Evolutionary conservation across 805 yeast genomes (phyloP).

Genomic region (Scheffersomyces ergatensis): DNA sequence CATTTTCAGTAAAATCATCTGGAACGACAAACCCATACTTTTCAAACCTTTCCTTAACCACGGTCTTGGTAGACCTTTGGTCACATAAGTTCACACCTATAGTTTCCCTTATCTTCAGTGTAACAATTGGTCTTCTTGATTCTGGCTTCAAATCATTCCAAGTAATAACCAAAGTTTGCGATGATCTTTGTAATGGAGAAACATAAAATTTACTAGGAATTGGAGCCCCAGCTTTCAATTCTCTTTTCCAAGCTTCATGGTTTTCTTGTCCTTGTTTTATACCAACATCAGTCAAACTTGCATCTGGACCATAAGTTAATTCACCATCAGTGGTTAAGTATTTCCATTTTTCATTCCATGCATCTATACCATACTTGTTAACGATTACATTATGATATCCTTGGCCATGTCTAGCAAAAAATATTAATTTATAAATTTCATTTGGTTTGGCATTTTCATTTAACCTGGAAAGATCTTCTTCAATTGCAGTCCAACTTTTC

Average conservation of each 20-base stretch:
- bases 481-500: conserved; percentile 39
- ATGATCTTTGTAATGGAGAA: conserved; percentile 64
- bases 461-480: conserved; percentile 26
- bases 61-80: conserved; percentile 43
- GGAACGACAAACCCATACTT: conserved; percentile 37
- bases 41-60: conserved; percentile 37
- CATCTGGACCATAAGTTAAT: conserved; percentile 58
- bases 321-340: conserved; percentile 52
- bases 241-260: conserved; percentile 39
- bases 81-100: conserved; percentile 62
- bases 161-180: conserved; percentile 54
- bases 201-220: conserved; percentile 55
- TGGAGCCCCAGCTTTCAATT: conserved; percentile 48
- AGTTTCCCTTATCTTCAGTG: conserved; percentile 55
- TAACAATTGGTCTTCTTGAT: conserved; percentile 28
- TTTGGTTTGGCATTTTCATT: conserved; percentile 32
- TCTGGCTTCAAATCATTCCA: conserved; percentile 39
- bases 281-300: conserved; percentile 56
- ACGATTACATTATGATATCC: conserved; percentile 63
- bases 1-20: conserved; percentile 48
- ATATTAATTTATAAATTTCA: conserved; percentile 46
- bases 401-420: conserved; percentile 68
- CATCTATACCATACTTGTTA: conserved; percentile 50
- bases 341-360: conserved; percentile 60
- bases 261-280: conserved; percentile 53